A percentile compares a stretch with the other conserved stretches of the same genome.
Conservation (phyloP, 495 filamentous ascomycete genomes). For the Massariosphaeria phaeospora region DNA sequence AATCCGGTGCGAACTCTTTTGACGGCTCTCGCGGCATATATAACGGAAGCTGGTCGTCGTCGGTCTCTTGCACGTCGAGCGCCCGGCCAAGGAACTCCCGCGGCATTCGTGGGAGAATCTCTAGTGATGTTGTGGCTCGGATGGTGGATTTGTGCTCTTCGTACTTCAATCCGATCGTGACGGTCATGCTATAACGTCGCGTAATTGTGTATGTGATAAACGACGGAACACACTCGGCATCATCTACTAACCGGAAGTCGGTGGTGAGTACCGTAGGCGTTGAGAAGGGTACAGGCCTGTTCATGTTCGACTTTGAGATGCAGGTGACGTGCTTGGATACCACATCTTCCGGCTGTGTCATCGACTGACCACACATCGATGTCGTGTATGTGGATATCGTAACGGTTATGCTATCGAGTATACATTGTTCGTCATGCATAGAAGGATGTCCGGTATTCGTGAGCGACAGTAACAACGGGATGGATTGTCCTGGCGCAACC, state of each 20-base stretch:
- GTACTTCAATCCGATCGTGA: constrained; percentile 10
- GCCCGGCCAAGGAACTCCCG: not conserved
- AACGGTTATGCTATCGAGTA: constrained; percentile 10
- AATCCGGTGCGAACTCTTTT: constrained; percentile 20
- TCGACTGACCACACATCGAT: constrained; percentile 14
- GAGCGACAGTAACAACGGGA: constrained; percentile 18
- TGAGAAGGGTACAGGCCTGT: constrained; percentile 9
- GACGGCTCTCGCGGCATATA: constrained; percentile 12
- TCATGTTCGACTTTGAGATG: constrained; percentile 17
- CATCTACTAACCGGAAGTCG: constrained; percentile 28
- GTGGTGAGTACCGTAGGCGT: constrained; percentile 5
- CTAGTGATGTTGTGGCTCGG: constrained; percentile 16
- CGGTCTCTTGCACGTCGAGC: not conserved
- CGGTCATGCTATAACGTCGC: constrained; percentile 17
- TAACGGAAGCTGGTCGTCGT: constrained; percentile 20
- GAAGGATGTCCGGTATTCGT: not conserved
- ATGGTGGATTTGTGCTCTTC: constrained; percentile 11
- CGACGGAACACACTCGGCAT: constrained; percentile 21
- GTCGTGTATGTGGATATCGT: constrained; percentile 18
- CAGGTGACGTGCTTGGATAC: constrained; percentile 21
- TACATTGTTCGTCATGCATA: not conserved
- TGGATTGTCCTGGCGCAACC: constrained; percentile 19
- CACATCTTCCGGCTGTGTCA: constrained; percentile 15
- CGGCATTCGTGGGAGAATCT: constrained; percentile 22
- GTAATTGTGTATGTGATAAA: constrained; percentile 27